A percentile compares a stretch with the other conserved stretches of the same genome.
Conservation (phyloP, 305 asterid species). For the Euphrasia arctica region DNA sequence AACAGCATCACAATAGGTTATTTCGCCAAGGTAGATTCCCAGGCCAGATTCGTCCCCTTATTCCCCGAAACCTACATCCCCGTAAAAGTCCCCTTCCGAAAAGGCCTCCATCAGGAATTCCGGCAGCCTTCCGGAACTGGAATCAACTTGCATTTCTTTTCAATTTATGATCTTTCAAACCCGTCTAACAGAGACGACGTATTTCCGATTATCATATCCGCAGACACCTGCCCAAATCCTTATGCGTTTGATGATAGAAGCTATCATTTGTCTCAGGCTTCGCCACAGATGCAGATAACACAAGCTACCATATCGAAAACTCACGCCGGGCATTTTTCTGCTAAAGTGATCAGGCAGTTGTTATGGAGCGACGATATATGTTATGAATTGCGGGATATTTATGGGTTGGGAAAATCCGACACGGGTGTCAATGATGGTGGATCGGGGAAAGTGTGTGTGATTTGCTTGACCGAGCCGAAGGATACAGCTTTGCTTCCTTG, state of each 20-base stretch:
- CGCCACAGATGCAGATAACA: constrained; percentile 38
- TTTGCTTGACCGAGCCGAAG: constrained; percentile 80
- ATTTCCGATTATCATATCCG: constrained; percentile 57
- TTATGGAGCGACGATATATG: constrained; percentile 53
- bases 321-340: constrained; percentile 37
- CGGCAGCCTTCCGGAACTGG: constrained; percentile 74
- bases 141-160: constrained; percentile 49
- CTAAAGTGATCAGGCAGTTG: constrained; percentile 53
- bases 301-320: constrained; percentile 47
- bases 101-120: constrained; percentile 65
- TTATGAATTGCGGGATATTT: constrained; percentile 63
- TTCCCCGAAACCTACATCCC: constrained; percentile 55
- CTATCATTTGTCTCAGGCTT: neutral
- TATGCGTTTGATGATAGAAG: neutral
- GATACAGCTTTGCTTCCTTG: constrained; percentile 68
- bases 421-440: constrained; percentile 28
- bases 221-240: constrained; percentile 23
- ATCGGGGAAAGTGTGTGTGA: constrained; percentile 84
- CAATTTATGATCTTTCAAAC: constrained; percentile 37
- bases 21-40: constrained; percentile 53
- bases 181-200: constrained; percentile 47
- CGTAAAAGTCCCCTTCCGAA: constrained; percentile 58
- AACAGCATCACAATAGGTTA: constrained; percentile 66
- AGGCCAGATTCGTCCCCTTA: constrained; percentile 44
- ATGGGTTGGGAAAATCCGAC: constrained; percentile 36